Base-by-base conservation (phyloP, 192 early-diverging fungal species). In the Linnemannia elongata region DNA sequence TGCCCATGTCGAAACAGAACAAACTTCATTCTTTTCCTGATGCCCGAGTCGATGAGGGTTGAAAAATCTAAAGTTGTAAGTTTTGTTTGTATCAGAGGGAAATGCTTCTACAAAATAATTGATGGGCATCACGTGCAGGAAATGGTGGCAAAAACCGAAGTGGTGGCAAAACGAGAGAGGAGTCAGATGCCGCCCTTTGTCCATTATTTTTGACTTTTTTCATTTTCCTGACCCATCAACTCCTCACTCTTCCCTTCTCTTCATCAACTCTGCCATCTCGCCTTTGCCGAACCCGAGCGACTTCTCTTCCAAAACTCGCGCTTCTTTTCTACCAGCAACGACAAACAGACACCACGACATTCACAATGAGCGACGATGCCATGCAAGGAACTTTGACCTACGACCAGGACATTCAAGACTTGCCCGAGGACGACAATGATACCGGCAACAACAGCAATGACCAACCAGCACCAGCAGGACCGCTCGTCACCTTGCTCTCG, bases 1-100 rank as follows among this genome's bases (percentile, higher is more conserved):
- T 89, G 88, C 0, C 93, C 93, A 74, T 94, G 93, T n/a, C 93
- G 90, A 54, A 90, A 85, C 30, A 92, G 80, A 27, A 87, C 75
- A 76, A 87, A 69, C 39, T 81, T 81, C 85, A 87, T 81, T 41
- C 7, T 75, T 38, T 10, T 52, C 20, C 49, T 18, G 49, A 9
- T 36, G 60, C 30, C 33, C 9, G 49, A 39, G 38, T 39, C 38
- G 38, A 39, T 39, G 38, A 3, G 38, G 38, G 38, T 39, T 39
- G 38, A 39, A 39, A 39, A 39, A 39, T n/a, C 38, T 39, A 39
- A 39, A 39, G 38, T 39, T 39, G 38, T 39, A 39, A 39, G 38
- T 2, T 39, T n/a, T n/a, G n/a, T n/a, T n/a, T n/a, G 3, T 39
- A 6, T 39, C 38, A 3, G 3, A 39, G 3, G 38, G 38, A 39